Percentiles rank a stretch among this genome's conserved stretches.
phyloP scores from a whole-genome alignment of 805 yeast species.

The Ogataea wickerhamii region DNA sequence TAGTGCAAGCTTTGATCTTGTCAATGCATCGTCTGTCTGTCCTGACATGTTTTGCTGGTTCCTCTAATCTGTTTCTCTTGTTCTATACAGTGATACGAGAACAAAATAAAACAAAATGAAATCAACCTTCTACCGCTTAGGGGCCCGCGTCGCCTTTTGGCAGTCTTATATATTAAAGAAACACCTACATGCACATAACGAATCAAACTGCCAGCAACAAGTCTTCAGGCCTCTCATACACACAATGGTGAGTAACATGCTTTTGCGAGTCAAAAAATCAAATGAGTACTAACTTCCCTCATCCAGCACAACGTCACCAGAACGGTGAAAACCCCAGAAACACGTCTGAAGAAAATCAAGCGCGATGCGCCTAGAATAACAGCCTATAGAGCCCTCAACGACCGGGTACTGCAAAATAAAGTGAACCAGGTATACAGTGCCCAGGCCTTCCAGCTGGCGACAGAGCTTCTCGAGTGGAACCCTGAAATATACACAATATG shows the following conservation, averaged over 20 bases:
- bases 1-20: conserved; percentile 51
- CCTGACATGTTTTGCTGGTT: background rate
- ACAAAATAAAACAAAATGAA: no score
- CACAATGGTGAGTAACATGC: no score
- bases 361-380: conserved; percentile 61
- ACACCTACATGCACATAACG: no score
- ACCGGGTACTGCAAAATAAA: conserved; percentile 39
- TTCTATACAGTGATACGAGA: no score
- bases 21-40: conserved; percentile 26
- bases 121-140: no score
- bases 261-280: no score
- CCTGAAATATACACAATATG: conserved; percentile 89
- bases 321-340: conserved; percentile 52
- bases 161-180: no score
- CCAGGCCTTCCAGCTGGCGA: conserved; percentile 49
- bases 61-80: no score
- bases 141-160: no score
- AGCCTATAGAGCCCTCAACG: conserved; percentile 47
- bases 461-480: conserved; percentile 56
- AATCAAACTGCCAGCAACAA: no score
- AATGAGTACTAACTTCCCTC: no score
- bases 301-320: conserved; percentile 79
- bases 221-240: no score
- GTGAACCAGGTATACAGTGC: conserved; percentile 27
- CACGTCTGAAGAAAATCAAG: conserved; percentile 45